Evolutionary conservation across 23 red algal species (phyloP), one percentile per base, ranked within the genome.

Genomic region (Gracilaria gracilis): DNA sequence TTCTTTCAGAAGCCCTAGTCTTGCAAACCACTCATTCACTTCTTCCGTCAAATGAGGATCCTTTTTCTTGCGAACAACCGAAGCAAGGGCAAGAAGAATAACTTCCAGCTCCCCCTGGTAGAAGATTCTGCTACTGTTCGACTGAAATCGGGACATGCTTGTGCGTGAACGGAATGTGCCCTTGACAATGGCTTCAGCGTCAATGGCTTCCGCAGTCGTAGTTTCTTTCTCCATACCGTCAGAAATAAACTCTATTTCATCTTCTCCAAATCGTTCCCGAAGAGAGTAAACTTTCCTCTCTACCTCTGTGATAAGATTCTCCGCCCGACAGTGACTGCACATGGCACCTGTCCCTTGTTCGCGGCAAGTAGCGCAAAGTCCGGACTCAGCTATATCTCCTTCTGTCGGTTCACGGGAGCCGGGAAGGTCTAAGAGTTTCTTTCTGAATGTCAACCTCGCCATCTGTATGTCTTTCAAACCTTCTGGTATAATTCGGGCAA

Each of bases 271-370:
- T 59, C 47, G 42, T 36, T 81, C 76, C 1, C 58, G 38, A 11
- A 85, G 46, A 47, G 62, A 50, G 39, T 89, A 89, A 13, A 89
- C 67, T 25, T 78, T 65, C 53, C 53, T 61, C 75, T 89, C 86
- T 9, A 79, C 70, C 23, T 78, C 40, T n/a, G 49, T 59, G n/a
- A 89, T 62, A 25, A 79, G 54, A 61, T n/a, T 42, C 19, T 80
- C 74, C 12, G 86, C 35, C 16, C 86, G 70, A 79, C 86, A 89
- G 36, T 89, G 86, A 25, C 46, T 14, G 35, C 86, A 89, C 19
- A 31, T 70, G 7, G 86, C 25, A 54, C 86, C 86, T 25, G 57
- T 70, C 34, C 74, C 86, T 79, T 54, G 53, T 7, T 89, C 86
- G 47, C 86, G 86, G 49, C 86, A 89, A 57, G 27, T 34, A 9